These are phyloP conservation scores for Pichia occidentalis DNA, from an alignment of 805 yeast species.

Conservation along the genomic window DNA sequence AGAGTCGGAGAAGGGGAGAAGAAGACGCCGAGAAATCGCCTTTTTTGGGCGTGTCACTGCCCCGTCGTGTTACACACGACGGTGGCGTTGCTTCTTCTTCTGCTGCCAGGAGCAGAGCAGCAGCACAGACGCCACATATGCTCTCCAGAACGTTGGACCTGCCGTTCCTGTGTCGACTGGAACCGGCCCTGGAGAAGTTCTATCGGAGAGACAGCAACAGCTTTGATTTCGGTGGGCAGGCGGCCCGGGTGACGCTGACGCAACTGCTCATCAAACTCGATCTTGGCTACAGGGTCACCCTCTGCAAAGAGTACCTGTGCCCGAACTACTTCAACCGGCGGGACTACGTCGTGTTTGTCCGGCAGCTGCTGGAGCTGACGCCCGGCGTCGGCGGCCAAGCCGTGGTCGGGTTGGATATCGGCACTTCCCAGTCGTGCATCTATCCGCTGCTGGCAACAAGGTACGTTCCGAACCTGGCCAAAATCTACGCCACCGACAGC, in stretches of 20 bases:
- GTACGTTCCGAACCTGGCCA: slow-evolving; percentile 9
- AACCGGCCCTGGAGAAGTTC: slow-evolving; percentile 18
- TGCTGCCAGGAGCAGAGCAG: too few species aligned
- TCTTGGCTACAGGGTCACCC: slow-evolving; percentile 15
- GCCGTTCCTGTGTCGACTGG: neutral
- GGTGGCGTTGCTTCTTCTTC: too few species aligned
- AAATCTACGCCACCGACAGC: slow-evolving; percentile 37
- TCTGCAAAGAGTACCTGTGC: slow-evolving; percentile 23
- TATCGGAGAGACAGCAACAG: slow-evolving; percentile 5
- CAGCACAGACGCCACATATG: too few species aligned
- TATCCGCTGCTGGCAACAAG: slow-evolving; percentile 37
- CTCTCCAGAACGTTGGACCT: slow-evolving; percentile 7
- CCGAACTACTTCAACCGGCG: slow-evolving; percentile 29
- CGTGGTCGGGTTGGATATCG: slow-evolving; percentile 38
- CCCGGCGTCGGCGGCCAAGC: neutral
- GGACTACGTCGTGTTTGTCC: slow-evolving; percentile 24
- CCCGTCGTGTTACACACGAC: too few species aligned
- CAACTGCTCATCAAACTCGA: slow-evolving; percentile 16
- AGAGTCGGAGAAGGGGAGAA: too few species aligned
- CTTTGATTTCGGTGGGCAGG: slow-evolving; percentile 22
- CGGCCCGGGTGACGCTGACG: slow-evolving; percentile 20
- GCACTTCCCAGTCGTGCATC: slow-evolving; percentile 44
- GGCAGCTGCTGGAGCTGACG: slow-evolving; percentile 9
- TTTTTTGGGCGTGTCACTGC: too few species aligned
- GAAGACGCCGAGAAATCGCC: too few species aligned